A percentile compares a stretch with the other conserved stretches of the same genome.
Conservation (phyloP, 2,329 filamentous ascomycete genomes). For the Knoxdaviesia capensis region DNA sequence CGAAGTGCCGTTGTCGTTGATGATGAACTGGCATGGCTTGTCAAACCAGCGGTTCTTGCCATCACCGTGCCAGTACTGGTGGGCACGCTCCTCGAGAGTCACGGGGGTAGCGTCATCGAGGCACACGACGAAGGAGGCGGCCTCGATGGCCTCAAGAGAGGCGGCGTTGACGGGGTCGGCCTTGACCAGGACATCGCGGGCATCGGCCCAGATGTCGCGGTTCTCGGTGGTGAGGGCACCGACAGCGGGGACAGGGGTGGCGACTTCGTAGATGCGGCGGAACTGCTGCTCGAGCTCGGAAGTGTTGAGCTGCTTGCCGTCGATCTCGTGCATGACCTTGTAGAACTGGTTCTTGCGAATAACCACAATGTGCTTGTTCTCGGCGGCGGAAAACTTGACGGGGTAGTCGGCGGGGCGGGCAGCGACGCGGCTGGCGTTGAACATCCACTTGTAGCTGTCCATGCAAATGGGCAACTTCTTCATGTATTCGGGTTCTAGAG, state of each 20-base stretch:
- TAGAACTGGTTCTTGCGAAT: constrained; percentile 96
- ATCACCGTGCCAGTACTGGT: constrained; percentile 96
- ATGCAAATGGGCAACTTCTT: constrained; percentile 94
- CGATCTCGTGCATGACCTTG: constrained; percentile 67
- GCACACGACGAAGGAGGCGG: constrained; percentile 78
- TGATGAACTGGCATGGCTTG: constrained; percentile 93
- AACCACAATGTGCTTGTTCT: constrained; percentile 74
- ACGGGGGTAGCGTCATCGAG: constrained; percentile 81
- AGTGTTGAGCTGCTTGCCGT: constrained; percentile 70
- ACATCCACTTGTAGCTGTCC: constrained; percentile 98
- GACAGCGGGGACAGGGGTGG: constrained; percentile 49
- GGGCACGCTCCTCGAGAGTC: constrained; percentile 85
- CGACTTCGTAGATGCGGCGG: constrained; percentile 60
- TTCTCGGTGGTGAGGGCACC: constrained; percentile 81
- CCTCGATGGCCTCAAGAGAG: constrained; percentile 64
- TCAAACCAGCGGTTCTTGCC: constrained; percentile 93
- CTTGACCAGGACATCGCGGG: constrained; percentile 53
- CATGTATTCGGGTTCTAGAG: constrained; percentile 95
- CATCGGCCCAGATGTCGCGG: constrained; percentile 80
- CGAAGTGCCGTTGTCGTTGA: constrained; percentile 94
- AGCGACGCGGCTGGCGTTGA: constrained; percentile 78
- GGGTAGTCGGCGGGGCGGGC: constrained; percentile 66
- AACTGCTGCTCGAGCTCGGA: constrained; percentile 85
- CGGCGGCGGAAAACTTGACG: constrained; percentile 53
- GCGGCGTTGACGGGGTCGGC: constrained; percentile 63